Evolutionary conservation across 768 basidiomycete species (phyloP).

Genomic region (Russula sp.): DNA sequence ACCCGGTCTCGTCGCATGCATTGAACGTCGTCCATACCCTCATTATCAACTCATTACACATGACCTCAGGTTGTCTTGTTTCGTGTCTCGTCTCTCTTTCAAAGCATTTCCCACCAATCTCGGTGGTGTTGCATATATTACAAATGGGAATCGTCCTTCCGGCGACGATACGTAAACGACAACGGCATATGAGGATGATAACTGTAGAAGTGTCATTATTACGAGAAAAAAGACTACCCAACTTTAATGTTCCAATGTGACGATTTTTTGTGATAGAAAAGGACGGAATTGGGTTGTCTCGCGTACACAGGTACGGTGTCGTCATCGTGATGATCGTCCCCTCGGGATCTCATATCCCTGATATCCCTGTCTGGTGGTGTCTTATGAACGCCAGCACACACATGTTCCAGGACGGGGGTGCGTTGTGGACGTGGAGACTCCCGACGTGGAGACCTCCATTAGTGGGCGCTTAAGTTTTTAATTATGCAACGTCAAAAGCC

Average conservation of each 20-base stretch:
- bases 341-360: background rate
- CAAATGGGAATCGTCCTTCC: background rate
- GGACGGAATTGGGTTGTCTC: background rate
- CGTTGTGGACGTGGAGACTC: background rate
- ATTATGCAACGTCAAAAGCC: conserved; percentile 1
- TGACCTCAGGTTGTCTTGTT: background rate
- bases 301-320: background rate
- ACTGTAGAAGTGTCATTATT: background rate
- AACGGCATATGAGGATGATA: background rate
- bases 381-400: background rate
- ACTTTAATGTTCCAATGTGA: conserved; percentile 1
- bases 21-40: conserved; percentile 14
- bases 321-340: background rate
- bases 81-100: background rate
- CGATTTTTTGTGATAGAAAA: background rate
- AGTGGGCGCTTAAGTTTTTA: background rate
- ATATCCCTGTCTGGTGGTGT: background rate
- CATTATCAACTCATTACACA: conserved; percentile 10
- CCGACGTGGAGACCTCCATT: background rate
- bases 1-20: conserved; percentile 22
- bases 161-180: background rate
- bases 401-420: background rate
- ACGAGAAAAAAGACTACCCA: background rate
- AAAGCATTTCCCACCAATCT: background rate
- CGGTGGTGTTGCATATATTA: conserved; percentile 3